Conservation (phyloP, 2,329 filamentous ascomycete genomes). For the Stagonosporopsis rhizophila region DNA sequence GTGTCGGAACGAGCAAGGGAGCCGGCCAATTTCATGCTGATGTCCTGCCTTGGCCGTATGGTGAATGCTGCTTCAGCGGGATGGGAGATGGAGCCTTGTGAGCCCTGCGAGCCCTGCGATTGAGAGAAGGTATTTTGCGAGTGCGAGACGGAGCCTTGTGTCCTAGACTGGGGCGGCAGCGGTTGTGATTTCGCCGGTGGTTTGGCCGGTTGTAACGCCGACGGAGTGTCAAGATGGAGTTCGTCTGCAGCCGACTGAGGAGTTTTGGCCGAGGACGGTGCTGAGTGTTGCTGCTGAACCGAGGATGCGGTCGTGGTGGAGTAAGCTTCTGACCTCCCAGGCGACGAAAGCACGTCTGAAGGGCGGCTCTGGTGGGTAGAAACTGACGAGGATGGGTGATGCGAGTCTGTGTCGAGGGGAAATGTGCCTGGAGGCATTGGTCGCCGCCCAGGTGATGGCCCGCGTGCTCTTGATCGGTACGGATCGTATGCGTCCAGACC, state of each 20-base stretch:
- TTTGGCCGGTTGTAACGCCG: conserved; percentile 7
- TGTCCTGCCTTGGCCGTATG: conserved; percentile 28
- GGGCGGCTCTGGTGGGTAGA: conserved; percentile 39
- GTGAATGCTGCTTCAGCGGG: conserved; percentile 21
- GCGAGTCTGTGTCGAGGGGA: conserved; percentile 36
- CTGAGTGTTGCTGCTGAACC: conserved; percentile 27
- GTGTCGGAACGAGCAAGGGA: conserved; percentile 43
- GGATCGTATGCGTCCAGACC: conserved; percentile 37
- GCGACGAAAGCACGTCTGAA: conserved; percentile 33
- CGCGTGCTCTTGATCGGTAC: conserved; percentile 39
- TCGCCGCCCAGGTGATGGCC: conserved; percentile 37
- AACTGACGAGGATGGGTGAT: conserved; percentile 31
- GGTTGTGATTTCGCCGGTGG: conserved; percentile 7
- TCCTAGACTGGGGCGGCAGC: conserved; percentile 3
- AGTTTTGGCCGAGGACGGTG: conserved; percentile 20
- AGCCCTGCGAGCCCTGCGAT: conserved; percentile 1
- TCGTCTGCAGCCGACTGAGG: conserved; percentile 22
- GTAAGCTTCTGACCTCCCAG: conserved; percentile 31
- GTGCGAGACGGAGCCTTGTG: conserved; percentile 13
- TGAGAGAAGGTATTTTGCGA: not conserved
- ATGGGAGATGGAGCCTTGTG: conserved; percentile 9
- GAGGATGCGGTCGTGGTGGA: conserved; percentile 24
- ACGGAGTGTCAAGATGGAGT: conserved; percentile 30
- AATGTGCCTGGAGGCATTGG: conserved; percentile 36
- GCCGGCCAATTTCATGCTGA: conserved; percentile 16